phyloP scores from a whole-genome alignment of 805 yeast genomes.

The Danielia reshetovae region DNA sequence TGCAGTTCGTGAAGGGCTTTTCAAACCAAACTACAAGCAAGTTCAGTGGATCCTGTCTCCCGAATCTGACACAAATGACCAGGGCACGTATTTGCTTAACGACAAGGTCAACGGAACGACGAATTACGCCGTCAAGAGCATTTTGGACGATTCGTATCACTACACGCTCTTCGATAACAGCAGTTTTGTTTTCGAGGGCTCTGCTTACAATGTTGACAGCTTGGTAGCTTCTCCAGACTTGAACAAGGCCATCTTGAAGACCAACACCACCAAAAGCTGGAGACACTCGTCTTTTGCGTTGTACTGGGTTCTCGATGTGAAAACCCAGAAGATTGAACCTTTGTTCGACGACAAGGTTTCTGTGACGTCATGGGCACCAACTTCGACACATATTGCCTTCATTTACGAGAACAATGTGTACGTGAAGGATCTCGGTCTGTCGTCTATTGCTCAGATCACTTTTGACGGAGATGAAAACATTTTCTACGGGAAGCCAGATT shows the following conservation, averaged over 20 bases:
- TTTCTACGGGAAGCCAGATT: constrained; percentile 87
- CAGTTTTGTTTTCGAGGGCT: constrained; percentile 36
- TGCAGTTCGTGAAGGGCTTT: constrained; percentile 49
- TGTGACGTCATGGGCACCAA: constrained; percentile 68
- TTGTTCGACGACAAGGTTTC: constrained; percentile 13
- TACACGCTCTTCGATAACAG: constrained; percentile 49
- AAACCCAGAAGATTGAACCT: constrained; percentile 10
- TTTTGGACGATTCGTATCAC: constrained; percentile 42
- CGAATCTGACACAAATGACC: constrained; percentile 47
- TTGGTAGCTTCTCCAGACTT: constrained; percentile 68
- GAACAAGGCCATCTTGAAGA: constrained; percentile 51
- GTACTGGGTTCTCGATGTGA: constrained; percentile 17
- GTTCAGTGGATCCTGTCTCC: constrained; percentile 70
- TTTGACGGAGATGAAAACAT: constrained; percentile 64
- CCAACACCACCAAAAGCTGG: constrained; percentile 53
- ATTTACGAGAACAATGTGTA: constrained; percentile 70
- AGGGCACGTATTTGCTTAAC: constrained; percentile 58
- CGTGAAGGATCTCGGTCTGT: constrained; percentile 36
- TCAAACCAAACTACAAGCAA: constrained; percentile 47
- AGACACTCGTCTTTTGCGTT: constrained; percentile 17
- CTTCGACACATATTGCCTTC: constrained; percentile 60
- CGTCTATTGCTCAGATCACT: constrained; percentile 49
- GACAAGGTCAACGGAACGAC: constrained; percentile 37
- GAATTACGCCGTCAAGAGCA: constrained; percentile 53
- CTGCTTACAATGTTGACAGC: constrained; percentile 44